Evolutionary conservation across 768 basidiomycete genomes (phyloP).

Genomic region (Lactarius tabidus): DNA sequence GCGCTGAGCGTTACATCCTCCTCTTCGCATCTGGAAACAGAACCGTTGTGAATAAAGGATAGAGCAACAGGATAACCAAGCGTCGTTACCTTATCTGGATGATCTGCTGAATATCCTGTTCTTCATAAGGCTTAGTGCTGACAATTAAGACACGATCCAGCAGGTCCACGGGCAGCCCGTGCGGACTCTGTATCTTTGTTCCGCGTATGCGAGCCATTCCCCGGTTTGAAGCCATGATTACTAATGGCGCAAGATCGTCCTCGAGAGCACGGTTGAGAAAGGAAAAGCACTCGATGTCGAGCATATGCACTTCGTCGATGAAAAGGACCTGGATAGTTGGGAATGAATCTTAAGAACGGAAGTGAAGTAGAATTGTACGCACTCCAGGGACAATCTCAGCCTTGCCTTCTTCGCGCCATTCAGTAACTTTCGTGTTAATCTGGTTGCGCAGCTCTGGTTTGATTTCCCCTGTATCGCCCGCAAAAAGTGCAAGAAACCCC

Average conservation of each 20-base stretch:
- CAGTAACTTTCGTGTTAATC: conserved; percentile 93
- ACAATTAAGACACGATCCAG: conserved; percentile 96
- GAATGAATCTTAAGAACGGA: background rate
- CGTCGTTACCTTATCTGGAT: conserved; percentile 70
- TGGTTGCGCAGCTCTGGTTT: conserved; percentile 95
- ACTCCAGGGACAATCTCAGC: conserved; percentile 97
- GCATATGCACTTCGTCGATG: conserved; percentile 99
- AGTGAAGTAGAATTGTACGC: conserved; percentile 31
- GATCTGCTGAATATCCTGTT: conserved; percentile 86
- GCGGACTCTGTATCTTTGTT: conserved; percentile 90
- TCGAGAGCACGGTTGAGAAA: conserved; percentile 97
- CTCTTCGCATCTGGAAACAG: conserved; percentile 68
- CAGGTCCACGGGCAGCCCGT: conserved; percentile 91
- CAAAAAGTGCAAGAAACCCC: conserved; percentile 93
- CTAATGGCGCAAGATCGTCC: conserved; percentile 87
- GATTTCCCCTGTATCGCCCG: conserved; percentile 98
- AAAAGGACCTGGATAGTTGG: conserved; percentile 70
- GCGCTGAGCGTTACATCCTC: conserved; percentile 84
- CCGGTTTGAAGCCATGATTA: conserved; percentile 97
- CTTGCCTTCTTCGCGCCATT: conserved; percentile 99
- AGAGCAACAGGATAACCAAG: background rate
- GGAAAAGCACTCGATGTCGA: conserved; percentile 99
- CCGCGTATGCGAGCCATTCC: conserved; percentile 94
- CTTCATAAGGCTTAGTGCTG: conserved; percentile 80
- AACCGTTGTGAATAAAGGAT: background rate